Conservation (phyloP, 768 basidiomycete species). For the Collybiopsis confluens region DNA sequence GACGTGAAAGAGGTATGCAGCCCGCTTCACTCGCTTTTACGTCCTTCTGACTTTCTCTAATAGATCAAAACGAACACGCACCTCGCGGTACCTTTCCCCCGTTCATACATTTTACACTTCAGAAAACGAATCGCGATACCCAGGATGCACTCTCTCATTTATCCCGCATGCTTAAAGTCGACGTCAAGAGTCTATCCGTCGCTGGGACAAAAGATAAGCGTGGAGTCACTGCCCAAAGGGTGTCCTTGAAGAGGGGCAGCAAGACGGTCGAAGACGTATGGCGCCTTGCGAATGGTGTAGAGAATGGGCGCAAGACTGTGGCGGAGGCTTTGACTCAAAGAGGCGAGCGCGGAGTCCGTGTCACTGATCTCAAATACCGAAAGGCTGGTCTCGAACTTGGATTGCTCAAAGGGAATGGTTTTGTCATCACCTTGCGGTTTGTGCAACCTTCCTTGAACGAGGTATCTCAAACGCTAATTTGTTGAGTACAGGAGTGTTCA, state of each 20-base stretch:
- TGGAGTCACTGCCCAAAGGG: slow-evolving; percentile 91
- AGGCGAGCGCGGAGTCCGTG: slow-evolving; percentile 85
- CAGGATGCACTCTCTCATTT: slow-evolving; percentile 88
- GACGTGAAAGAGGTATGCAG: slow-evolving; percentile 39
- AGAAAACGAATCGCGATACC: slow-evolving; percentile 97
- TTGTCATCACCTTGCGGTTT: slow-evolving; percentile 90
- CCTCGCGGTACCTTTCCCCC: slow-evolving; percentile 70
- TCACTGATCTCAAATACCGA: slow-evolving; percentile 84
- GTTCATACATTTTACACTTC: slow-evolving; percentile 94
- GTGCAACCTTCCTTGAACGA: slow-evolving; percentile 15
- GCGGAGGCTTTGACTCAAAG: slow-evolving; percentile 62
- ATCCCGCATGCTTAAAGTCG: slow-evolving; percentile 71
- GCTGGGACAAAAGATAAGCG: slow-evolving; percentile 99
- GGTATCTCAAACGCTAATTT: not conserved
- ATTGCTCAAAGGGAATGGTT: slow-evolving; percentile 94
- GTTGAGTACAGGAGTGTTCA: slow-evolving; percentile 72
- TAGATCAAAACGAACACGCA: slow-evolving; percentile 28
- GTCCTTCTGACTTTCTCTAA: too few relatives aligned
- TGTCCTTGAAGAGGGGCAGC: slow-evolving; percentile 71
- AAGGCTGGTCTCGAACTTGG: slow-evolving; percentile 84
- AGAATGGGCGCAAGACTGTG: slow-evolving; percentile 46
- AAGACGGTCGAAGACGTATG: slow-evolving; percentile 83
- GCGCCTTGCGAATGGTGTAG: slow-evolving; percentile 69
- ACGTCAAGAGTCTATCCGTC: slow-evolving; percentile 77
- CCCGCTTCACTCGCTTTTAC: not conserved